Evolutionary conservation across 78 protist genomes (phyloP).

Genomic region (Isochrysis galbana): DNA sequence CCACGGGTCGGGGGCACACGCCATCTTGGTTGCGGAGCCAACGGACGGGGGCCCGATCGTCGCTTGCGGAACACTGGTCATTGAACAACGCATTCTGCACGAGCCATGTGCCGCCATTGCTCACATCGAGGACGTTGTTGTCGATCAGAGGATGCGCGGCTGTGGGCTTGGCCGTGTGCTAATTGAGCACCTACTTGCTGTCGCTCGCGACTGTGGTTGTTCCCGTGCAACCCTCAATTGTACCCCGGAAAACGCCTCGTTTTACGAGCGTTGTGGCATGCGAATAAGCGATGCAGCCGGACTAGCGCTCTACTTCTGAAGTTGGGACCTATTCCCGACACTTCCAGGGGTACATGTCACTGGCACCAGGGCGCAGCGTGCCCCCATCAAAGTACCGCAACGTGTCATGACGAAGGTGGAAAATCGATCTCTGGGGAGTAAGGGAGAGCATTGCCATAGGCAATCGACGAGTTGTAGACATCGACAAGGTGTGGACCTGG

Average conservation of each 20-base stretch:
- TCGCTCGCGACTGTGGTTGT: not conserved
- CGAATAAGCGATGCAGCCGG: not conserved
- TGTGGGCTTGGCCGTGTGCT: not conserved
- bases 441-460: too few species aligned
- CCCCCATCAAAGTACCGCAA: too few species aligned
- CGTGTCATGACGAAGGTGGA: too few species aligned
- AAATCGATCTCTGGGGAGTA: too few species aligned
- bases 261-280: not conserved
- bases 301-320: not conserved
- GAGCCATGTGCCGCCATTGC: not conserved
- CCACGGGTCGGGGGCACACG: not conserved
- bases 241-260: not conserved
- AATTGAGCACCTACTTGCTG: not conserved
- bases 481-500: too few species aligned
- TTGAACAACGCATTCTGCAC: not conserved
- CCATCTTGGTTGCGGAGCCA: not conserved
- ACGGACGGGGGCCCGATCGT: not conserved
- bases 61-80: not conserved
- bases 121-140: not conserved
- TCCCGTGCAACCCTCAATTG: not conserved
- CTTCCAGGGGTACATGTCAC: too few species aligned
- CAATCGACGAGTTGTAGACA: too few species aligned
- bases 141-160: not conserved
- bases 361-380: too few species aligned
- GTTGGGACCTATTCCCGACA: too few species aligned